Base-by-base conservation (phyloP, 139 green algal genomes). In the Yamagishiella unicocca region DNA sequence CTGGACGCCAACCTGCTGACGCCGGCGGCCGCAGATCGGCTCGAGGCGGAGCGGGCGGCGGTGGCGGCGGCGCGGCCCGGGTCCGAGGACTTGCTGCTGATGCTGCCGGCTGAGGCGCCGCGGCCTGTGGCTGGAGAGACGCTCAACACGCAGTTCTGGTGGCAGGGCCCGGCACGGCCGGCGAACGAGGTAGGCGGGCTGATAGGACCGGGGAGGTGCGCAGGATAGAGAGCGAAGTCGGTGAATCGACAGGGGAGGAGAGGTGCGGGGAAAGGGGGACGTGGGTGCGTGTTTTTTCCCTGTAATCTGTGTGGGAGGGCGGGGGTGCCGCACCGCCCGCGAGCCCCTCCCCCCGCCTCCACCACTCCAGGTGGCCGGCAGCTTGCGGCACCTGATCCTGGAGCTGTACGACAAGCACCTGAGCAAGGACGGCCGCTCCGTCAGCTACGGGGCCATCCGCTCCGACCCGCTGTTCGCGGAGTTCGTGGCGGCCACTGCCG, bases 321-420 rank as follows among this genome's bases (percentile, higher is more conserved):
- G n/a, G n/a, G n/a, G n/a, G n/a, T n/a, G n/a, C 50, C 50, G 12
- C 50, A 58, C 50, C 50, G 17, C 50, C 64, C 22, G 7, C 64
- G 5, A 72, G 19, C 19, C 58, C 58, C 14, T 14, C 12, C 67
- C 67, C 67, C 67, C 37, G 3, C 35, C 37, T 2, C 70, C 70
- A 27, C 19, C 24, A 22, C 72, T 1, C 4, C 90, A 96, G 91
- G 95, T 98, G 25, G 92, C 94, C 1, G 78, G 87, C 21, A 73
- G 89, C 0, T 80, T 98, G 82, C 88, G 96, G 0, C 55, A 21
- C 5, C 78, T 87, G 12, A 95, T 98, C 40, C 85, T 98, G 89
- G 37, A 68, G 58, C 92, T 98, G 33, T 98, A 98, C 83, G 96
- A 97, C 58, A 70, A 61, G 2, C 89, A 98, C 85, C 90, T 98